Evolutionary conservation across 2,329 filamentous ascomycete genomes (phyloP).

Genomic region (Rosellinia necatrix): DNA sequence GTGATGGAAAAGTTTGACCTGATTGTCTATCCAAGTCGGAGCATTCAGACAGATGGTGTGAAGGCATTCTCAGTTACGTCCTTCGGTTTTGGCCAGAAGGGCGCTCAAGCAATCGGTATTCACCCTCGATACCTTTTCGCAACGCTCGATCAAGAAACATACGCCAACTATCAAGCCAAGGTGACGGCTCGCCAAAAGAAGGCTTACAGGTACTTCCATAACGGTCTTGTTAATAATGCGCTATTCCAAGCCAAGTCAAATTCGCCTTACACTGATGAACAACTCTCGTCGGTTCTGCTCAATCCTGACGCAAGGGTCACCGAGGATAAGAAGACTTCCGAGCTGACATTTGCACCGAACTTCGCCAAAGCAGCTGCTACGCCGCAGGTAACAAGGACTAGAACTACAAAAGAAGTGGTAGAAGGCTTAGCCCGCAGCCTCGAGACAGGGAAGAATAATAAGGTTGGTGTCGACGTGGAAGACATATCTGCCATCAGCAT

Average conservation of each 20-base stretch:
- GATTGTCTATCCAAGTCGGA: conserved; percentile 94
- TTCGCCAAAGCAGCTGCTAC: conserved; percentile 68
- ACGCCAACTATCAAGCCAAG: conserved; percentile 81
- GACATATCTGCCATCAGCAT: conserved; percentile 86
- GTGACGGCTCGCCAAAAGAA: conserved; percentile 96
- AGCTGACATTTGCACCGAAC: conserved; percentile 73
- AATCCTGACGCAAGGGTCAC: conserved; percentile 90
- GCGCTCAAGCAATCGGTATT: conserved; percentile 94
- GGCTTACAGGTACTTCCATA: conserved; percentile 98
- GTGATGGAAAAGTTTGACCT: conserved; percentile 98
- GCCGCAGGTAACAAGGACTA: conserved; percentile 51
- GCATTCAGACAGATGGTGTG: conserved; percentile 95
- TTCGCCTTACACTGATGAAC: conserved; percentile 85
- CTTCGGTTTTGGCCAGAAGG: conserved; percentile 99
- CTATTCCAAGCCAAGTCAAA: conserved; percentile 95
- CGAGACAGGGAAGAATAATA: conserved; percentile 60
- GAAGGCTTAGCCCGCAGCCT: conserved; percentile 73
- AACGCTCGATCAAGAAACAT: conserved; percentile 85
- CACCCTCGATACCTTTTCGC: conserved; percentile 94
- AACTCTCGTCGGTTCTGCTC: conserved; percentile 86
- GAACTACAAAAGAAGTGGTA: conserved; percentile 74
- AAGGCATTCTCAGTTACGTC: conserved; percentile 99
- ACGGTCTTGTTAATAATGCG: conserved; percentile 95
- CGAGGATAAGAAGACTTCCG: conserved; percentile 82
- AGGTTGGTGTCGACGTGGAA: conserved; percentile 94